Evolutionary conservation across 1,284 basidiomycete genomes (phyloP), one percentile per base, ranked within the genome.

Genomic region (Trichosporon coremiiforme): DNA sequence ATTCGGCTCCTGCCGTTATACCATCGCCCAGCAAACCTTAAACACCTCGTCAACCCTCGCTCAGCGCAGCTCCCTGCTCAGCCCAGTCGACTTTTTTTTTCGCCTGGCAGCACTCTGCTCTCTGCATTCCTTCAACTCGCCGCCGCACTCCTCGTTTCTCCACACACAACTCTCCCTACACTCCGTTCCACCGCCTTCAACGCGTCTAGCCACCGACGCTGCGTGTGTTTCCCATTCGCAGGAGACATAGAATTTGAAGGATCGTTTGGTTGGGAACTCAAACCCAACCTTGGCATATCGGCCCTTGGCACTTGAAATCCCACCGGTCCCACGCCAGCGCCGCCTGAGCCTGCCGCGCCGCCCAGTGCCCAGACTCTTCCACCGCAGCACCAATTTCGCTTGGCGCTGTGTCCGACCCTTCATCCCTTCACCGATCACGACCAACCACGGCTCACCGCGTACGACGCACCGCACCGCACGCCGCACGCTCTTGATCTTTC

Each of bases 281-380:
- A 62, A 62, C 57, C 8, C 57, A 62, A 62, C 57, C 57, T 62
- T 62, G 57, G 57, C 57, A 62, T 17, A n/a, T 9, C 15, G 7
- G 31, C 57, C 57, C 57, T 62, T 62, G 57, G 57, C 57, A 35
- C 35, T 17, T 17, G 31, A 62, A 60, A 35, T 35, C 33, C 33
- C 33, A 35, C 33, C 33, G 25, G 31, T 62, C 57, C 31, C 57
- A 62, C 31, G 29, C 25, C 53, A 5, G 53, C 25, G 13, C 15
- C 25, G 25, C 25, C 25, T 25, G 25, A 25, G 25, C 25, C 25
- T 25, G 25, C 20, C 55, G n/a, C 29, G 10, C 55, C 57, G 57
- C 57, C 57, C 29, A 62, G 57, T 62, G 57, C 57, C 57, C 57
- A 62, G 57, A 62, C 57, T 62, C 57, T 62, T 62, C 57, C 57